Evolutionary conservation across 2,329 filamentous ascomycete species (phyloP).

Genomic region (Helicocarpus griseus): DNA sequence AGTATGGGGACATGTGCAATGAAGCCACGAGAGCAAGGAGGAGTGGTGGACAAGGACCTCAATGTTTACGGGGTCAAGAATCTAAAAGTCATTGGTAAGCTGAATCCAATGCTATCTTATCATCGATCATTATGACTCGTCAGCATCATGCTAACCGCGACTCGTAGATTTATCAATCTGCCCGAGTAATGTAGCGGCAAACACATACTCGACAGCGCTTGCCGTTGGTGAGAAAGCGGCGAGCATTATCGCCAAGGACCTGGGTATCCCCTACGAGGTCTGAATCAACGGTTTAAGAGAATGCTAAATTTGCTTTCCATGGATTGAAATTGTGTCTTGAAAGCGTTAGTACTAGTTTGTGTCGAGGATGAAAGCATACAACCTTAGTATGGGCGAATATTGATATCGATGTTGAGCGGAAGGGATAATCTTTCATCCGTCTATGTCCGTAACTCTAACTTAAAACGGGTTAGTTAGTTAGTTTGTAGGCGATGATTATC

Average conservation of each 20-base stretch:
- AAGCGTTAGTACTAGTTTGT: too few relatives aligned
- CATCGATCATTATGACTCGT: neutral
- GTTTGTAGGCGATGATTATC: too few relatives aligned
- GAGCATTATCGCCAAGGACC: conserved; percentile 22
- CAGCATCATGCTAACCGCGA: neutral
- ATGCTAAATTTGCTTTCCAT: neutral
- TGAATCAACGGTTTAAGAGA: neutral
- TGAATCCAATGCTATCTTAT: neutral
- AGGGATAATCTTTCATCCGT: too few relatives aligned
- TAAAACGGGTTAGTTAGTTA: too few relatives aligned
- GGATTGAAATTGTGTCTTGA: neutral
- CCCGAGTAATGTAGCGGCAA: conserved; percentile 30
- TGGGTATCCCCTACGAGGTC: conserved; percentile 14
- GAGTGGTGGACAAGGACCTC: conserved; percentile 11
- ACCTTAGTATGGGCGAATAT: too few relatives aligned
- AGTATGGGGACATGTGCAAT: conserved; percentile 37
- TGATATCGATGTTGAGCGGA: too few relatives aligned
- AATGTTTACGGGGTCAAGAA: conserved; percentile 24
- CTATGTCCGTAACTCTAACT: too few relatives aligned
- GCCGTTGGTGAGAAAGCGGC: conserved; percentile 37
- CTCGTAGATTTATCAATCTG: conserved; percentile 19
- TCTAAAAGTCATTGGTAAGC: conserved; percentile 27
- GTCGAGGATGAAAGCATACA: too few relatives aligned
- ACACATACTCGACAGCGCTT: conserved; percentile 39
- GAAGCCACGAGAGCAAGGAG: conserved; percentile 18